Conservation (phyloP, 345 rosid species). For the Melaleuca quinquenervia region DNA sequence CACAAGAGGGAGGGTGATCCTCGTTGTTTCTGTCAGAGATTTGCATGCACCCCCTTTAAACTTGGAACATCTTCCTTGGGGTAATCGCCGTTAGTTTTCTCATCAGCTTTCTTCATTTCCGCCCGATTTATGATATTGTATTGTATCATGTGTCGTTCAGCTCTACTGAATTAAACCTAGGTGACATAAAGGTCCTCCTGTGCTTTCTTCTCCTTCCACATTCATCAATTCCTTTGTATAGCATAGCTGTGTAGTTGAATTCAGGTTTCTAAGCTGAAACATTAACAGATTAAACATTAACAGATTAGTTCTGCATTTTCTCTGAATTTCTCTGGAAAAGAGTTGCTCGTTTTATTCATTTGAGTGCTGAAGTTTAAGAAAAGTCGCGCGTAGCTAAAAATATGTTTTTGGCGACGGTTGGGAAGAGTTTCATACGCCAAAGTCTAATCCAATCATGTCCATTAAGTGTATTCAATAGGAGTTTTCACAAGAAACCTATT, state of each 20-base stretch:
- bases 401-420: slow-evolving; percentile 18
- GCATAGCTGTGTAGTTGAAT: not conserved
- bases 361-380: not conserved
- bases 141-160: not conserved
- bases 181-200: not conserved
- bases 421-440: slow-evolving; percentile 23
- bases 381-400: not conserved
- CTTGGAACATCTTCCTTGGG: not conserved
- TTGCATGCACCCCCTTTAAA: not conserved
- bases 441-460: slow-evolving; percentile 14
- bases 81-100: not conserved
- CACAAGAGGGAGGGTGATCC: not conserved
- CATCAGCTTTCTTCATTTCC: not conserved
- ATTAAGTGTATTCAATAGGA: slow-evolving; percentile 12
- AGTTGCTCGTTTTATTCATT: not conserved
- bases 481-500: slow-evolving; percentile 35
- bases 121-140: not conserved
- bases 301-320: not conserved
- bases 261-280: not conserved
- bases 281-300: not conserved
- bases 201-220: not conserved
- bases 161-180: not conserved
- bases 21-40: not conserved
- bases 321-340: not conserved
- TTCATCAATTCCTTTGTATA: not conserved